A percentile compares a stretch with the other conserved stretches of the same genome.
These are phyloP conservation scores for Trichoderma gamsii DNA, from an alignment of 495 filamentous ascomycete genomes.

Conservation along the genomic window DNA sequence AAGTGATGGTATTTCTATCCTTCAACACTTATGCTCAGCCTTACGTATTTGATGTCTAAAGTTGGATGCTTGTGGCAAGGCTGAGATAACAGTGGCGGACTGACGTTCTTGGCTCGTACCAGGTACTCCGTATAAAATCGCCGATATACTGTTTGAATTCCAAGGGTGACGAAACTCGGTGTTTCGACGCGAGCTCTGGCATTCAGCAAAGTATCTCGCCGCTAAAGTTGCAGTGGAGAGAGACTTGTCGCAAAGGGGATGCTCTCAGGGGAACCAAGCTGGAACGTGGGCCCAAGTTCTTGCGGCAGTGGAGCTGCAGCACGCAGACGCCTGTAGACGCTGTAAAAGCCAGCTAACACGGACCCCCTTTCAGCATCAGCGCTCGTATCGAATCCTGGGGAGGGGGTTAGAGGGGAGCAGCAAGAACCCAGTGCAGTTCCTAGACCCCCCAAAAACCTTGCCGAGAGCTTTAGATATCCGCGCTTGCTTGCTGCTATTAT, in stretches of 20 bases:
- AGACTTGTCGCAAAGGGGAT: slow-evolving; percentile 9
- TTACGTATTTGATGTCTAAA: not conserved
- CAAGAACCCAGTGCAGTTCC: not conserved
- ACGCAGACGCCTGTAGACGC: not conserved
- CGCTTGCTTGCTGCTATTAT: not conserved
- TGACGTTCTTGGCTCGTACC: not conserved
- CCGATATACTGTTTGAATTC: not conserved
- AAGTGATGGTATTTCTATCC: not conserved
- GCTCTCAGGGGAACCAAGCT: slow-evolving; percentile 1
- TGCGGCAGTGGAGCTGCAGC: not conserved
- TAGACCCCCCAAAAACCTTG: not conserved
- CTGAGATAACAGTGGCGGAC: slow-evolving; percentile 3
- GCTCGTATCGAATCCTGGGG: slow-evolving; percentile 8
- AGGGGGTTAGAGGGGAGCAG: not conserved
- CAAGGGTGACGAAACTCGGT: not conserved
- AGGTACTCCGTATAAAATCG: not conserved
- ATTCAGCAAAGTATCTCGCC: not conserved
- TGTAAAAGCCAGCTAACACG: not conserved
- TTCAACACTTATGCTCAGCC: not conserved
- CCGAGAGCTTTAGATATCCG: not conserved
- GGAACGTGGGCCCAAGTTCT: not conserved
- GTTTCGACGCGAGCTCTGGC: not conserved
- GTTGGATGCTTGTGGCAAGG: slow-evolving; percentile 7
- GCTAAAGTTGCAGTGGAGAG: not conserved
- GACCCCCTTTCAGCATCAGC: slow-evolving; percentile 13